Evolutionary conservation across 2,329 filamentous ascomycete species (phyloP), one percentile per base, ranked within the genome.

Genomic region (Calonectria henricotiae): DNA sequence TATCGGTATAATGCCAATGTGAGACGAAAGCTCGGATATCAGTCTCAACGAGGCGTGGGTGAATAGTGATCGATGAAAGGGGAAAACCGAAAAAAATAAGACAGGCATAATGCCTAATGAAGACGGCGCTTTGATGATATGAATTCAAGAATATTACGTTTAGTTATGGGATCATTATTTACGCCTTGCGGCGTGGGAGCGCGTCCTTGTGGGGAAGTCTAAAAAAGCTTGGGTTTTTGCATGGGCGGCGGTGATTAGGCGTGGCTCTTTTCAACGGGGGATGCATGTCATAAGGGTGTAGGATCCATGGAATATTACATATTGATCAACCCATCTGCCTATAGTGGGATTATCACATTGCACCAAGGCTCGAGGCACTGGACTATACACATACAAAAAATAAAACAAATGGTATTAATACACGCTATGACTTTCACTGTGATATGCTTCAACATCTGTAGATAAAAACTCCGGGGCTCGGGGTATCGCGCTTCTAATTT

Each of bases 1-100:
- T 15, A 84, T 85, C 62, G 82, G 80, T 17, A 51, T 83, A 55
- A 84, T 84, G 83, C 82, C 83, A 15, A 54, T 82, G 58, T 84
- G 74, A 80, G 37, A 54, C 65, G 61, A 61, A 43, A 37, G 32
- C 25, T 37, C 23, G 30, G 58, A 23, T 39, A 25, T 17, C 13
- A 23, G 51, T 1, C 32, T 37, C 35, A n/a, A 25, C 35, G 30
- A 62, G 20, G 41, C 47, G 66, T 72, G 25, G 55, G 49, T 62
- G 44, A 43, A 67, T 25, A 62, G 58, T 47, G 39, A 68, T 58
- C 27, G 44, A 51, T 39, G 46, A 30, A 30, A 30, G 41, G 23
- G 69, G 32, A 9, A 35, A 51, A 61, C 62, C 51, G 17, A 41
- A 20, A 55, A 37, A 44, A 46, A 62, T 55, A 64, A 62, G 32